Percentiles rank a stretch among this genome's conserved stretches.
phyloP scores from a whole-genome alignment of 2,329 filamentous ascomycete species.

The Fusarium praegraminearum region DNA sequence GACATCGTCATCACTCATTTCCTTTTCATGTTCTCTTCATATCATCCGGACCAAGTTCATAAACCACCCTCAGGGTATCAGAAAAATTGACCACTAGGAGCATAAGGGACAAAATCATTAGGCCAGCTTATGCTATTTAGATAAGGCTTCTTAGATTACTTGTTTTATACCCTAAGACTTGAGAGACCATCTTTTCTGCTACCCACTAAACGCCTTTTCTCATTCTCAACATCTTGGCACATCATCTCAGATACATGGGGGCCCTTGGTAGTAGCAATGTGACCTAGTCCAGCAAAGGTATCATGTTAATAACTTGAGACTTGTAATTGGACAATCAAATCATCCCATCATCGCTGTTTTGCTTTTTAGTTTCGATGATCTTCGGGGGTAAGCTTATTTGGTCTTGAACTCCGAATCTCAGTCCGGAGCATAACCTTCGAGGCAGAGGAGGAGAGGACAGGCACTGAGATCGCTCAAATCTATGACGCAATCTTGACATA shows the following conservation, averaged over 20 bases:
- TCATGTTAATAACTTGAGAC: slow-evolving; percentile 31
- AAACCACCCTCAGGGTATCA: too few species aligned
- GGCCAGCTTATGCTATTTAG: too few species aligned
- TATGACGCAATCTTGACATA: slow-evolving; percentile 14
- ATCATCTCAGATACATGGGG: slow-evolving; percentile 12
- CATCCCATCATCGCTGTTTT: slow-evolving; percentile 2
- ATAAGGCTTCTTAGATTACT: too few species aligned
- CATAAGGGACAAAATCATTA: too few species aligned
- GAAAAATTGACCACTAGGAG: too few species aligned
- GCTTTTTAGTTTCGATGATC: slow-evolving; percentile 20
- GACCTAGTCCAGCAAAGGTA: slow-evolving; percentile 12
- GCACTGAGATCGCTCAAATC: background rate
- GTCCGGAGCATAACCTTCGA: background rate
- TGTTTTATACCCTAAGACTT: too few species aligned
- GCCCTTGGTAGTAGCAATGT: slow-evolving; percentile 4
- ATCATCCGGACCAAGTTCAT: background rate
- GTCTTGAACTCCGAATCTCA: slow-evolving; percentile 20
- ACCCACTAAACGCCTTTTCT: too few species aligned
- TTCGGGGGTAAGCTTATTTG: slow-evolving; percentile 24
- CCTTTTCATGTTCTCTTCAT: background rate
- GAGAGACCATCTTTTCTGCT: too few species aligned
- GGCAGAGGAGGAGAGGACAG: background rate
- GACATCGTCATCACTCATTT: slow-evolving; percentile 1
- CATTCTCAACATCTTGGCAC: slow-evolving; percentile 21
- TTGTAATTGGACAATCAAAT: slow-evolving; percentile 33